phyloP scores from a whole-genome alignment of 1,284 basidiomycete species.

The Melampsora americana region DNA sequence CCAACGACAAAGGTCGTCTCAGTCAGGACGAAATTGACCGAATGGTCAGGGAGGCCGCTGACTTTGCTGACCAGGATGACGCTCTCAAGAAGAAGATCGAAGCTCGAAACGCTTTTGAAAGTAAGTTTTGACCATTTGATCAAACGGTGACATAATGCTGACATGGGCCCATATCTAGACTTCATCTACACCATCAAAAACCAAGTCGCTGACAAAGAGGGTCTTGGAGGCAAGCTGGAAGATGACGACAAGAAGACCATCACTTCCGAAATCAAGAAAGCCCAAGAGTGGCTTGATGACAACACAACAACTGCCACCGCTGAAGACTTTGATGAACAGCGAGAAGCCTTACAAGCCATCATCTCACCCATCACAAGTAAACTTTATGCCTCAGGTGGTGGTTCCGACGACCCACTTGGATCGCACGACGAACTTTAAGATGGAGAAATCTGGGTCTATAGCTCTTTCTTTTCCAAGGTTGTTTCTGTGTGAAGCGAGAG shows the following conservation, averaged over 20 bases:
- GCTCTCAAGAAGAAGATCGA: conserved; percentile 83
- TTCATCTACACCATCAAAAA: conserved; percentile 71
- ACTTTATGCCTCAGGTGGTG: conserved; percentile 63
- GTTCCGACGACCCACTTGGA: conserved; percentile 51
- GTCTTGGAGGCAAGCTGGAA: conserved; percentile 80
- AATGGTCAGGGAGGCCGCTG: conserved; percentile 85
- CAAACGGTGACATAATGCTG: neutral
- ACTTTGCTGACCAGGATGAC: conserved; percentile 73
- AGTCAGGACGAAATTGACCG: conserved; percentile 55
- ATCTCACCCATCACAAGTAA: conserved; percentile 73
- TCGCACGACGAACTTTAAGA: conserved; percentile 49
- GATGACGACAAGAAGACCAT: conserved; percentile 86
- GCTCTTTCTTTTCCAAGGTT: too few species aligned
- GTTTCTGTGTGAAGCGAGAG: too few species aligned
- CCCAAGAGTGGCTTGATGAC: conserved; percentile 84
- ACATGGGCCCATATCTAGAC: neutral
- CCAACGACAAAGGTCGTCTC: conserved; percentile 43
- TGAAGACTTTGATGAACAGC: conserved; percentile 70
- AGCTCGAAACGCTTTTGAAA: conserved; percentile 63
- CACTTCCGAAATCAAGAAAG: conserved; percentile 77
- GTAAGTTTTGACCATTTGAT: conserved; percentile 48
- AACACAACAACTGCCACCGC: conserved; percentile 71
- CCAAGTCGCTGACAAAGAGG: conserved; percentile 79
- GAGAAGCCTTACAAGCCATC: conserved; percentile 77
- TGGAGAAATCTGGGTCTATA: neutral